Percentiles rank a stretch among this genome's conserved stretches.
phyloP scores from a whole-genome alignment of 2,329 filamentous ascomycete species.

The Phaeosphaeriaceae sp. region DNA sequence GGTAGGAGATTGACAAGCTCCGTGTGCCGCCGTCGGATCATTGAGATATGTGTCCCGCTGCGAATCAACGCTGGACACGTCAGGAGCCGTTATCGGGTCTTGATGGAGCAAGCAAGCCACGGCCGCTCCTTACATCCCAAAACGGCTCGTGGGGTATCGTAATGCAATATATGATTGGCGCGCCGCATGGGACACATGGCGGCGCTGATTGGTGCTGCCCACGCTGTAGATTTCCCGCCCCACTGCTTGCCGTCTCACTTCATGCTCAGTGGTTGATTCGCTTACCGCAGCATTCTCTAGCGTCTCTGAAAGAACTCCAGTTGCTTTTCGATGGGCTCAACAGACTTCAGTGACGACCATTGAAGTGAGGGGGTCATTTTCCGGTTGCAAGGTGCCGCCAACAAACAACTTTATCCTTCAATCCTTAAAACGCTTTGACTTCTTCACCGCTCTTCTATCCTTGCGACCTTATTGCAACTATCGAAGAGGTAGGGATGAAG shows the following conservation, averaged over 20 bases:
- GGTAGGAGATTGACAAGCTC: slow-evolving; percentile 19
- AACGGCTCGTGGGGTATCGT: slow-evolving; percentile 31
- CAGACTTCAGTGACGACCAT: slow-evolving; percentile 21
- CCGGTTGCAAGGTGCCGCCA: slow-evolving; percentile 29
- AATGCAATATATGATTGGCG: slow-evolving; percentile 32
- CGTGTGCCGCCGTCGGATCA: slow-evolving; percentile 22
- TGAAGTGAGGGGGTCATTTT: slow-evolving; percentile 31
- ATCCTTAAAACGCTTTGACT: slow-evolving; percentile 4
- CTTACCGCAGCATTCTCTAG: slow-evolving; percentile 43
- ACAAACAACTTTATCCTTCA: slow-evolving; percentile 19
- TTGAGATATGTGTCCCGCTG: slow-evolving; percentile 33
- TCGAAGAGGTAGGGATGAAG: slow-evolving; percentile 21
- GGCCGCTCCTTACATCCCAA: slow-evolving; percentile 44
- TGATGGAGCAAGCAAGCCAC: slow-evolving; percentile 40
- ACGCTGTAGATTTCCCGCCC: slow-evolving; percentile 16
- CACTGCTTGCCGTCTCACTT: slow-evolving; percentile 35
- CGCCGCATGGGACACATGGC: slow-evolving; percentile 15
- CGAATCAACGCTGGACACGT: slow-evolving; percentile 49
- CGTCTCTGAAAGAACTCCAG: slow-evolving; percentile 32
- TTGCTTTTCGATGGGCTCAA: slow-evolving; percentile 31
- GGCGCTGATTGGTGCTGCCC: slow-evolving; percentile 36
- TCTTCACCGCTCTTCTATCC: slow-evolving; percentile 46
- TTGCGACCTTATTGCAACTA: slow-evolving; percentile 12
- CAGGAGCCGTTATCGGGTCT: slow-evolving; percentile 47
- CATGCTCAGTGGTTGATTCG: slow-evolving; percentile 28